These are phyloP conservation scores for Mycena rosella DNA, from an alignment of 768 basidiomycete genomes.

Conservation along the genomic window DNA sequence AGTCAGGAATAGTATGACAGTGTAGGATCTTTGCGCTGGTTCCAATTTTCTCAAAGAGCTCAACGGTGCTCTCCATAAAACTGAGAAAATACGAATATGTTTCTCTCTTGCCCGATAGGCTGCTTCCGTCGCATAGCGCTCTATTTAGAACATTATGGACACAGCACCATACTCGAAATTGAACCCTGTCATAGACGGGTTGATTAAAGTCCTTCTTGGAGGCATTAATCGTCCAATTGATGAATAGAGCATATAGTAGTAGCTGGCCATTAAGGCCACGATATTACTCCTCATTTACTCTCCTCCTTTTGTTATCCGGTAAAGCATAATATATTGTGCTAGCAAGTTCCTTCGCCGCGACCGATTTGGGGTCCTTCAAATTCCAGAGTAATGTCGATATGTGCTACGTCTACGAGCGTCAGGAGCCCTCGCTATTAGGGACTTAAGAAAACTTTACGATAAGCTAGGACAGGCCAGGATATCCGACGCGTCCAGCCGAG, in stretches of 20 bases:
- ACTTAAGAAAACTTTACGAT: too few species aligned
- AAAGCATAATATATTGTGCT: too few species aligned
- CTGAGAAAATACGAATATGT: constrained; percentile 62
- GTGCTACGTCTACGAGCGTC: too few species aligned
- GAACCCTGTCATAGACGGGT: not conserved
- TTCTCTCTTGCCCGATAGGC: not conserved
- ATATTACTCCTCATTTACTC: too few species aligned
- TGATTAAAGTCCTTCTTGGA: constrained; percentile 11
- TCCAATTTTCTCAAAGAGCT: constrained; percentile 63
- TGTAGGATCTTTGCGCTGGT: constrained; percentile 62
- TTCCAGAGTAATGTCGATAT: too few species aligned
- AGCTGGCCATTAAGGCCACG: not conserved
- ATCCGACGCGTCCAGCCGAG: too few species aligned
- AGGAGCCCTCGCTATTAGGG: too few species aligned
- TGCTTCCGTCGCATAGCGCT: not conserved
- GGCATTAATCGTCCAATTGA: constrained; percentile 9
- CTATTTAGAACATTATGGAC: not conserved
- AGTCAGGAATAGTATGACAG: constrained; percentile 84
- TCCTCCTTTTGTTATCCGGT: too few species aligned
- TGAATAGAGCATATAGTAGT: not conserved
- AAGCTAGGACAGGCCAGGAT: too few species aligned
- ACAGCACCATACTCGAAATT: constrained; percentile 12
- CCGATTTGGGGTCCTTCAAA: too few species aligned
- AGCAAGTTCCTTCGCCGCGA: too few species aligned
- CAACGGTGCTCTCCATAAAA: constrained; percentile 65